These are phyloP conservation scores for Colletotrichum godetiae DNA, from an alignment of 2,329 filamentous ascomycete species.

Conservation along the genomic window DNA sequence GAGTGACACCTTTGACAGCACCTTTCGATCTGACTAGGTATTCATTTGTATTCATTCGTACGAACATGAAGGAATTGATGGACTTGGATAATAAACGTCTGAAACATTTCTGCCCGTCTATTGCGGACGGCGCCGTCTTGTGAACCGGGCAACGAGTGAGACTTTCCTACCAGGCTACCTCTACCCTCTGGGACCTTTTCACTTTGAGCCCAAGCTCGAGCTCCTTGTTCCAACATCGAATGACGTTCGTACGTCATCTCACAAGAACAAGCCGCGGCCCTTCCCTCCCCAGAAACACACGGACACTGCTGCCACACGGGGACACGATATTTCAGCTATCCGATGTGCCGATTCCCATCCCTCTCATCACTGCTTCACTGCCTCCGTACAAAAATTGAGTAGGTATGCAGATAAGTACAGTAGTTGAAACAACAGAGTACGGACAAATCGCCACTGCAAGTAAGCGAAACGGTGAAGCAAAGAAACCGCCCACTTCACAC, in stretches of 20 bases:
- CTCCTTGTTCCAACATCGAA: background rate
- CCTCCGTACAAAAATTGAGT: background rate
- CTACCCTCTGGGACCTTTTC: background rate
- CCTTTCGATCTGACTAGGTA: background rate
- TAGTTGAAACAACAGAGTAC: background rate
- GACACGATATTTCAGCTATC: background rate
- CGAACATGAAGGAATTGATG: too few species aligned
- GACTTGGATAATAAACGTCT: background rate
- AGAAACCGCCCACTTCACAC: background rate
- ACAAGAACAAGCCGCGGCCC: background rate
- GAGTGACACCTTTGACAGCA: background rate
- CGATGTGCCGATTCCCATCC: background rate
- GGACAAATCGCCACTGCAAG: background rate
- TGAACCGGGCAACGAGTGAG: background rate
- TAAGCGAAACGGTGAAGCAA: background rate
- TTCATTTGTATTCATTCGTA: too few species aligned
- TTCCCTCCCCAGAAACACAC: background rate
- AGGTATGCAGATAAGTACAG: too few species aligned
- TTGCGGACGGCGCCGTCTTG: background rate
- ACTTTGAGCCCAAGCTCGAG: background rate
- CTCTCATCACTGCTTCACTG: too few species aligned
- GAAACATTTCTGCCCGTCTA: background rate
- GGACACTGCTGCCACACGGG: background rate
- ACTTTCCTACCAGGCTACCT: background rate
- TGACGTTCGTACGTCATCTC: constrained; percentile 1